Percentiles rank a stretch among this genome's conserved stretches.
These are phyloP conservation scores for Neospermospora avenae DNA, from an alignment of 2,329 filamentous ascomycete species.

Conservation along the genomic window DNA sequence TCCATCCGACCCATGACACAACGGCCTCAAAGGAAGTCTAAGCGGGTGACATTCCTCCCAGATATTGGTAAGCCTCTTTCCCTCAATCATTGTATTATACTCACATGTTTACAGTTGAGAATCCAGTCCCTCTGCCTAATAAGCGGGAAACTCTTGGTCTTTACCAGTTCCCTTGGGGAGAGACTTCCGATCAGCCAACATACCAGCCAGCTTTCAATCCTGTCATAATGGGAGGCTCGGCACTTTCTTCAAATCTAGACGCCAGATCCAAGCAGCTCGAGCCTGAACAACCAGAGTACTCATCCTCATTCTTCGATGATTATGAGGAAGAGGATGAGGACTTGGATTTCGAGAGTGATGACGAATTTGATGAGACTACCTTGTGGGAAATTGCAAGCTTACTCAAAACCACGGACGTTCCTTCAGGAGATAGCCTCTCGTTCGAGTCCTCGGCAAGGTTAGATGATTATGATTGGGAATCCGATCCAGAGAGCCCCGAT, in stretches of 20 bases:
- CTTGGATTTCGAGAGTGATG: slow-evolving; percentile 13
- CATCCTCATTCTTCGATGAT: slow-evolving; percentile 55
- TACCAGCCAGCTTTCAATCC: slow-evolving; percentile 40
- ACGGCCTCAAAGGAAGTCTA: slow-evolving; percentile 52
- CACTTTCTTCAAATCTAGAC: slow-evolving; percentile 26
- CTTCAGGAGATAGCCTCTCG: slow-evolving; percentile 50
- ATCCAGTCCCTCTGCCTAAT: slow-evolving; percentile 55
- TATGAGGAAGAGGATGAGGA: slow-evolving; percentile 49
- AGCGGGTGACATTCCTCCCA: slow-evolving; percentile 55
- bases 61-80: slow-evolving; percentile 46
- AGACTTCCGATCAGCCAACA: slow-evolving; percentile 53
- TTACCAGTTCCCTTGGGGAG: slow-evolving; percentile 65
- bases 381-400: slow-evolving; percentile 63
- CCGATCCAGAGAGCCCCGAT: slow-evolving; percentile 17
- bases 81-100: neutral
- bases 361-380: slow-evolving; percentile 55
- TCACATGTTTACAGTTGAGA: slow-evolving; percentile 45
- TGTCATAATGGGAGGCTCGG: slow-evolving; percentile 18
- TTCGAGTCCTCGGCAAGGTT: slow-evolving; percentile 29
- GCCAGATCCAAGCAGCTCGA: slow-evolving; percentile 29
- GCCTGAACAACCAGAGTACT: slow-evolving; percentile 26
- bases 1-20: slow-evolving; percentile 46
- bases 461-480: slow-evolving; percentile 27
- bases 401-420: slow-evolving; percentile 49
- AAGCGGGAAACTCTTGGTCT: slow-evolving; percentile 59